Conservation (phyloP, 2,329 filamentous ascomycete species). For the Trichocomaceae sp. region DNA sequence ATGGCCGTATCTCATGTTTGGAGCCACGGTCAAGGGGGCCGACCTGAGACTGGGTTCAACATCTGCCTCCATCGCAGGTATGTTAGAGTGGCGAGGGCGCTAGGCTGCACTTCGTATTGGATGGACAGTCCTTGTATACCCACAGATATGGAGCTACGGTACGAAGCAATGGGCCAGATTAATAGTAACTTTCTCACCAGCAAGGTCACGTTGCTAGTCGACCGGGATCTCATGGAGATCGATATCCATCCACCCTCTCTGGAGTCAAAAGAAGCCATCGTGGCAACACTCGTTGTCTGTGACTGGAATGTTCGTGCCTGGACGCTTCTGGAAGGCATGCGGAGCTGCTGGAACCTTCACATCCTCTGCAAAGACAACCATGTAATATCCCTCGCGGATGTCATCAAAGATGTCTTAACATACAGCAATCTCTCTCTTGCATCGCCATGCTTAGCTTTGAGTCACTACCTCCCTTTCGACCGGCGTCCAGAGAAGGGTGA, state of each 20-base stretch:
- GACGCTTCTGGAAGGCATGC: constrained; percentile 21
- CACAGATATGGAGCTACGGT: constrained; percentile 8
- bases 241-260: constrained; percentile 6
- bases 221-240: constrained; percentile 22
- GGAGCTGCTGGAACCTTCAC: constrained; percentile 11
- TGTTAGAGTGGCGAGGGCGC: neutral
- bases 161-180: constrained; percentile 11
- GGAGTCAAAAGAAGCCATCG: no score
- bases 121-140: constrained; percentile 26
- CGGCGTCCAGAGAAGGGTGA: neutral
- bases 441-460: constrained; percentile 7
- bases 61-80: constrained; percentile 22
- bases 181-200: constrained; percentile 19
- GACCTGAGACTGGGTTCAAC: constrained; percentile 21
- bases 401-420: no score
- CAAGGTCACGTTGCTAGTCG: constrained; percentile 23
- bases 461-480: constrained; percentile 10
- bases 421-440: constrained; percentile 9
- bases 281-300: constrained; percentile 17
- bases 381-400: no score
- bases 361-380: constrained; percentile 16
- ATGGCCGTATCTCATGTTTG: constrained; percentile 24
- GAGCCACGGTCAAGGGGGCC: constrained; percentile 22
- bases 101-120: constrained; percentile 25
- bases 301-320: constrained; percentile 25